Conservation (phyloP, 768 basidiomycete genomes). For the Pholiota conissans region DNA sequence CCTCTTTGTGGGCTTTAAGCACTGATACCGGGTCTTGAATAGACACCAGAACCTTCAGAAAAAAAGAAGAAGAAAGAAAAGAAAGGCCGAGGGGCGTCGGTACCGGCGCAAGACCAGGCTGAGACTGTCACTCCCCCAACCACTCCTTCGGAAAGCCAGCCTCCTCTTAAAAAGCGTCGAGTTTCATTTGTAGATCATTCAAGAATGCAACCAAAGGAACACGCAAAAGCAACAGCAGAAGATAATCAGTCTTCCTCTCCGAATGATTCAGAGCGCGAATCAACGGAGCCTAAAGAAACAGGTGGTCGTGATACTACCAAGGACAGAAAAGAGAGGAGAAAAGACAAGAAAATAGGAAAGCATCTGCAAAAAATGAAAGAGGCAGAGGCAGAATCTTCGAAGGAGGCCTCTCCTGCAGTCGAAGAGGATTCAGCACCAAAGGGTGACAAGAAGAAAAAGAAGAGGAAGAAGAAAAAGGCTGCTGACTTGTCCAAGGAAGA, state of each 20-base stretch:
- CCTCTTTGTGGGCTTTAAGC: neutral
- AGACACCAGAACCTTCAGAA: neutral
- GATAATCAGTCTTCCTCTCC: neutral
- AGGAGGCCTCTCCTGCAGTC: neutral
- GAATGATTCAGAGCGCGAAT: neutral
- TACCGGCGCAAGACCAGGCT: neutral
- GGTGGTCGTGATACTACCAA: neutral
- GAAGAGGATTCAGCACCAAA: neutral
- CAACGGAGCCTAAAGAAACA: neutral
- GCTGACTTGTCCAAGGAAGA: neutral
- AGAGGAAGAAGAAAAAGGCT: slow-evolving; percentile 14
- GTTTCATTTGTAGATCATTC: slow-evolving; percentile 20
- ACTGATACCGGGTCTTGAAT: neutral
- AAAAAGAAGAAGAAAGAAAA: slow-evolving; percentile 13
- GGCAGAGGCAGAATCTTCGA: neutral
- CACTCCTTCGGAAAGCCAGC: slow-evolving; percentile 1
- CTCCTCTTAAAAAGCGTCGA: slow-evolving; percentile 17
- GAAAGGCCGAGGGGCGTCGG: slow-evolving; percentile 18
- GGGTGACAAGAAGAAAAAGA: slow-evolving; percentile 7
- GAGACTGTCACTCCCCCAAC: neutral
- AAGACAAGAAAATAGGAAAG: slow-evolving; percentile 12
- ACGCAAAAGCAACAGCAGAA: neutral
- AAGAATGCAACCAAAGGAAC: neutral
- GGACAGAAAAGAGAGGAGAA: neutral
- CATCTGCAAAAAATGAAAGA: slow-evolving; percentile 4